Evolutionary conservation across 306 rosid species (phyloP).

Genomic region (Casuarina equisetifolia): DNA sequence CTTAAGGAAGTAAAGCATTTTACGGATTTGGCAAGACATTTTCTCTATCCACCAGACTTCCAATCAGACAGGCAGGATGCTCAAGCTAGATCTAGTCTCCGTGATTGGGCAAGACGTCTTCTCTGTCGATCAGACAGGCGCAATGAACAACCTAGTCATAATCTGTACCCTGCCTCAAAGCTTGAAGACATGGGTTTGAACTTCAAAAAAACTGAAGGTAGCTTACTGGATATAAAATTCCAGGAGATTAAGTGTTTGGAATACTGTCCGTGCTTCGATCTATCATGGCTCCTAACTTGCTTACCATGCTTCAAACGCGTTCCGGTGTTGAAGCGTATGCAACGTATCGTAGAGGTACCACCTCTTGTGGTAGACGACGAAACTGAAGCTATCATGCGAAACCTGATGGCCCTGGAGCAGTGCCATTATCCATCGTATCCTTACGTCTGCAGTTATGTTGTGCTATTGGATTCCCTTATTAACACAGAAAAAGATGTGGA

Average conservation of each 20-base stretch:
- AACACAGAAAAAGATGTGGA: too few relatives aligned
- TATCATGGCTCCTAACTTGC: not conserved
- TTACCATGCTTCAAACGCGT: not conserved
- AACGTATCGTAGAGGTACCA: conserved; percentile 5
- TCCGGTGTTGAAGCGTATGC: not conserved
- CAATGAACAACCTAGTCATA: too few relatives aligned
- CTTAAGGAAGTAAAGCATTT: conserved; percentile 33
- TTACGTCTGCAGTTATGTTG: too few relatives aligned
- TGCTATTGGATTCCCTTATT: too few relatives aligned
- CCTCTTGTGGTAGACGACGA: not conserved
- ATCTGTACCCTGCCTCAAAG: not conserved
- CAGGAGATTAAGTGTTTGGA: not conserved
- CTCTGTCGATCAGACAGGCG: conserved; percentile 13
- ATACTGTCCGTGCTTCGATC: not conserved
- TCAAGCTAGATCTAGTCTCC: too few relatives aligned
- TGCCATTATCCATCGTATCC: too few relatives aligned
- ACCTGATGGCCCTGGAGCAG: too few relatives aligned
- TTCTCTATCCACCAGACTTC: conserved; percentile 20
- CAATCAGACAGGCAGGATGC: not conserved
- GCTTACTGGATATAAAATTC: not conserved
- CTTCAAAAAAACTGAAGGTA: not conserved
- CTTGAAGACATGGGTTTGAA: conserved; percentile 6
- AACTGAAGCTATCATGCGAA: conserved; percentile 1
- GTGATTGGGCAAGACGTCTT: conserved; percentile 43
- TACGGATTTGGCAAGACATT: conserved; percentile 49